phyloP scores from a whole-genome alignment of 305 asterid species.

The Fraxinus latifolia region DNA sequence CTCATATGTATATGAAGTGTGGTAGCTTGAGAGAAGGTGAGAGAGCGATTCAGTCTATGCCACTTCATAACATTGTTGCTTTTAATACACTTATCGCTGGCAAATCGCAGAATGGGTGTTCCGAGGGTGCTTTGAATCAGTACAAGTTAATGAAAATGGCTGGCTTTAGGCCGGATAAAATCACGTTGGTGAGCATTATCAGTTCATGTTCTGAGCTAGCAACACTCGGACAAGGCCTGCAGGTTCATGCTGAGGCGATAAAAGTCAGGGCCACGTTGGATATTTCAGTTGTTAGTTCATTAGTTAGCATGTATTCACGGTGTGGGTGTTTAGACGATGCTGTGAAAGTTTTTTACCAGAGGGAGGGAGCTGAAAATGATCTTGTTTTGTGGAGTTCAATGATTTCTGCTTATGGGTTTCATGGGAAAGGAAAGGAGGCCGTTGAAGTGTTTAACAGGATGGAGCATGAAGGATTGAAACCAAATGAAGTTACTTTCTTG shows the following conservation, averaged over 20 bases:
- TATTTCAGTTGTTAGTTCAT: slow-evolving; percentile 61
- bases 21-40: slow-evolving; percentile 65
- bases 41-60: slow-evolving; percentile 55
- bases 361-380: slow-evolving; percentile 45
- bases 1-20: slow-evolving; percentile 83
- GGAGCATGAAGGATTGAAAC: slow-evolving; percentile 57
- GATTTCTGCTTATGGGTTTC: slow-evolving; percentile 86
- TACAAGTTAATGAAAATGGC: slow-evolving; percentile 56
- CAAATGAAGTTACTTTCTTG: slow-evolving; percentile 72
- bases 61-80: slow-evolving; percentile 50
- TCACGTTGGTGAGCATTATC: slow-evolving; percentile 73
- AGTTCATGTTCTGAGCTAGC: slow-evolving; percentile 77
- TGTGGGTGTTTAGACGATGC: slow-evolving; percentile 85
- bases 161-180: slow-evolving; percentile 66
- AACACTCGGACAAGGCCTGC: slow-evolving; percentile 83
- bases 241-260: slow-evolving; percentile 73
- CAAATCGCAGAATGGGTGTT: slow-evolving; percentile 63
- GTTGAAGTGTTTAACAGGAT: slow-evolving; percentile 52
- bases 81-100: slow-evolving; percentile 82
- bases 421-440: slow-evolving; percentile 77
- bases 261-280: slow-evolving; percentile 58
- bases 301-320: slow-evolving; percentile 82
- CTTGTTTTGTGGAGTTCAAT: slow-evolving; percentile 78
- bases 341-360: slow-evolving; percentile 52
- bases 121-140: slow-evolving; percentile 55